phyloP scores from a whole-genome alignment of 352 stramenopile species.

The Globisporangium spiculum region DNA sequence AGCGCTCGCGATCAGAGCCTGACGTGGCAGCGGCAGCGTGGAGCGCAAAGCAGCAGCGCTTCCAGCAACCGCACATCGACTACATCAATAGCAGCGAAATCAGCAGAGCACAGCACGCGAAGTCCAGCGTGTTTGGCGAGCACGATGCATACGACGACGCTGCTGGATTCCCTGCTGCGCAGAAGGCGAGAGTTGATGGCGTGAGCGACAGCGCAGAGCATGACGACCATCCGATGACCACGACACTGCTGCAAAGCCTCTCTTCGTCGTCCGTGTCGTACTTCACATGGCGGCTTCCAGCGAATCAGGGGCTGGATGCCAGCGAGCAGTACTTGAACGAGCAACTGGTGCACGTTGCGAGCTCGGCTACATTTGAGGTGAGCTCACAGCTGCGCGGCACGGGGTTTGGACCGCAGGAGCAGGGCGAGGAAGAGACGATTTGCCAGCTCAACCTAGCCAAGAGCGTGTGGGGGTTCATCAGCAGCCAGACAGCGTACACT shows the following conservation, averaged over 20 bases:
- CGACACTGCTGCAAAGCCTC: constrained; percentile 13
- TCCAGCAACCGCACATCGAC: background rate
- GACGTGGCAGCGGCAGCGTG: background rate
- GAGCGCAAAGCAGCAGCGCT: constrained; percentile 2
- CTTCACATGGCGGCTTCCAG: constrained; percentile 46
- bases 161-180: background rate
- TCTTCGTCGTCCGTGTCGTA: constrained; percentile 4
- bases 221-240: constrained; percentile 2
- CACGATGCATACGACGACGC: background rate
- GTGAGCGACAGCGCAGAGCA: background rate
- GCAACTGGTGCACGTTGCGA: constrained; percentile 51
- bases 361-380: constrained; percentile 10
- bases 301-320: constrained; percentile 32
- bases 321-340: constrained; percentile 66
- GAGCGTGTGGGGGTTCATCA: constrained; percentile 15
- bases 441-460: constrained; percentile 15
- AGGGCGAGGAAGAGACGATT: constrained; percentile 11
- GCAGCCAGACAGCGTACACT: constrained; percentile 7
- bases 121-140: constrained; percentile 5
- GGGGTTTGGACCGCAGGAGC: background rate
- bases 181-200: background rate
- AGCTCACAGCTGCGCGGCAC: constrained; percentile 2
- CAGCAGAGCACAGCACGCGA: background rate
- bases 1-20: constrained; percentile 1
- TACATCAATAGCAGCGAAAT: background rate